Conservation (phyloP, 2,329 filamentous ascomycete genomes). For the Paramyrothecium roridum region DNA sequence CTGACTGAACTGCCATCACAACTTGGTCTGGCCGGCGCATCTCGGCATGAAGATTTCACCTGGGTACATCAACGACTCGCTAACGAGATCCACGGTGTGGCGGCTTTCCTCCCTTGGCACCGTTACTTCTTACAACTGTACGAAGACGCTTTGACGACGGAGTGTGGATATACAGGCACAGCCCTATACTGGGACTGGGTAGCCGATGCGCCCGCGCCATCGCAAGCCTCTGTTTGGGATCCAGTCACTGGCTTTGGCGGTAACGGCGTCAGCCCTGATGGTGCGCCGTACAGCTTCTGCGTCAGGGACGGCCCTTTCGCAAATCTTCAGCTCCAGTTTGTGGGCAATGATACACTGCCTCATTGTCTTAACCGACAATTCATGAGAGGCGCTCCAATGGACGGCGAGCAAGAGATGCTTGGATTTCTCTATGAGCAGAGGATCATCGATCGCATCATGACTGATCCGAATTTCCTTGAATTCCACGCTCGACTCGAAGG, state of each 20-base stretch:
- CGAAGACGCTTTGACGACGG: background rate
- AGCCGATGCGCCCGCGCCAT: background rate
- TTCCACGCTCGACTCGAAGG: background rate
- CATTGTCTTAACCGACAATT: background rate
- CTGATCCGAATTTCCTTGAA: background rate
- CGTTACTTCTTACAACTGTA: slow-evolving; percentile 1
- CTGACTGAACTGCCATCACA: background rate
- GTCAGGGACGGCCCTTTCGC: background rate
- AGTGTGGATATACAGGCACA: slow-evolving; percentile 1
- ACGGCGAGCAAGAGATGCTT: background rate
- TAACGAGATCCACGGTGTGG: slow-evolving; percentile 1
- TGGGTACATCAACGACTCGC: background rate
- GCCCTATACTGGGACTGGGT: slow-evolving; percentile 2
- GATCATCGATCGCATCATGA: background rate
- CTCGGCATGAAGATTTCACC: background rate
- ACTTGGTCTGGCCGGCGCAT: background rate
- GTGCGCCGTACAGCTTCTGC: background rate
- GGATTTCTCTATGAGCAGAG: background rate
- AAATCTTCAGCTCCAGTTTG: background rate
- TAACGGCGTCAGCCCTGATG: background rate
- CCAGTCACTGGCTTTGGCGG: background rate
- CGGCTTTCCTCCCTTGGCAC: slow-evolving; percentile 1
- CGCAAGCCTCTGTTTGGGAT: background rate
- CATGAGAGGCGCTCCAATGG: background rate
- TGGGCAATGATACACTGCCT: background rate